Evolutionary conservation across 2,329 filamentous ascomycete genomes (phyloP), one percentile per base, ranked within the genome.

Genomic region (Orbilia ellipsospora): DNA sequence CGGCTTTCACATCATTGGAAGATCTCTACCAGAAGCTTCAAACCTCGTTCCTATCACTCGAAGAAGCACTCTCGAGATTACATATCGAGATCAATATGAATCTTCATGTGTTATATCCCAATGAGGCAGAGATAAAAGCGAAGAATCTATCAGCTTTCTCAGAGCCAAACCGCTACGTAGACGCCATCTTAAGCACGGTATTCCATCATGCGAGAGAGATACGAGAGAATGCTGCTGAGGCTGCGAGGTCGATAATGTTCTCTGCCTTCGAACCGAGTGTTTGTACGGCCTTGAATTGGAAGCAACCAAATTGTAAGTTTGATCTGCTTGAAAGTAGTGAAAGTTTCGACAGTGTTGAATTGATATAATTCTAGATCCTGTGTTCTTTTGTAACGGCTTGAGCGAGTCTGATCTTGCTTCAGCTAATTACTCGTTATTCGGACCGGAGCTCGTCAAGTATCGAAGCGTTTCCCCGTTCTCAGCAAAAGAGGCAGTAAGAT

Each of bases 281-380:
- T 18, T 99, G 95, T 83, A 96, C 92, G 15, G 94, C 94, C 4
- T 84, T 99, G 79, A 99, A 99, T 83, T 99, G 95, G 95, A 99
- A 99, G 83, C 95, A 99, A 82, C 95, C 95, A 1, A 99, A 98
- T 81, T 99, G 89, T 90, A 81, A 83, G 87, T 83, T 4, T 42
- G 18, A 28, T 31, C 23, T 13, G 23, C 20, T 20, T 60, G 31
- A n/a, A n/a, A 12, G 28, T 23, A 42, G 15, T 74, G 51, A 4
- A 26, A 10, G 5, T 8, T 36, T 26, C 12, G 10, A 52, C 7
- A 51, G 36, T 57, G 15, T 12, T 40, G 36, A 65, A 3, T 18
- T 50, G 13, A 10, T 26, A 4, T 20, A 13, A 6, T 16, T 57
- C n/a, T 60, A 90, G 88, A 97, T 82, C 95, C 95, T 0, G 92